These are phyloP conservation scores for Chlorella ohadii DNA, from an alignment of 139 green algal species.

Conservation along the genomic window DNA sequence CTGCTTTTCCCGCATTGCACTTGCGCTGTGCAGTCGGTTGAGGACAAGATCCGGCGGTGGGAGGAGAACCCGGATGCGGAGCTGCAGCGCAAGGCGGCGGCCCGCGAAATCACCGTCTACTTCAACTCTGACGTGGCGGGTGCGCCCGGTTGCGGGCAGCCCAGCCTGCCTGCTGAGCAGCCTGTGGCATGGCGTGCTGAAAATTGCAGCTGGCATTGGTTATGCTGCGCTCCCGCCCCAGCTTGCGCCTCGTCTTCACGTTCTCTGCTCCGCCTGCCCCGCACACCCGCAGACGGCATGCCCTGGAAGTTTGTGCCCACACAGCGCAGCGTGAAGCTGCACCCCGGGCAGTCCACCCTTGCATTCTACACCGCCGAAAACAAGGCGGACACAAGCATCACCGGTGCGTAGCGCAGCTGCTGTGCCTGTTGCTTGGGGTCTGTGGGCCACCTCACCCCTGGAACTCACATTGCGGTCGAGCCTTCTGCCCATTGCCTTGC, in stretches of 20 bases:
- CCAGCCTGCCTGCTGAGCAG: not conserved
- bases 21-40: slow-evolving; percentile 62
- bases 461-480: too few relatives aligned
- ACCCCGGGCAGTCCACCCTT: slow-evolving; percentile 93
- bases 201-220: too few relatives aligned
- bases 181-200: not conserved
- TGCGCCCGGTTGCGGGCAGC: not conserved
- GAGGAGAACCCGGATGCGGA: slow-evolving; percentile 58
- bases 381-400: slow-evolving; percentile 71
- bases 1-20: too few relatives aligned
- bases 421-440: not conserved
- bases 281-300: slow-evolving; percentile 70
- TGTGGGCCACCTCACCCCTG: too few relatives aligned
- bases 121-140: slow-evolving; percentile 92
- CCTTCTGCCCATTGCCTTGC: too few relatives aligned
- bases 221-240: too few relatives aligned
- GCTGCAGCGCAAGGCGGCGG: slow-evolving; percentile 67
- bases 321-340: slow-evolving; percentile 77
- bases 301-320: slow-evolving; percentile 94
- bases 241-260: too few relatives aligned
- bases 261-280: not conserved
- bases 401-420: slow-evolving; percentile 29
- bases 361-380: slow-evolving; percentile 98
- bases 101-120: slow-evolving; percentile 77
- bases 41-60: slow-evolving; percentile 80